These are phyloP conservation scores for Carex cristatella DNA, from an alignment of 176 grass and related monocot genomes.

Conservation along the genomic window DNA sequence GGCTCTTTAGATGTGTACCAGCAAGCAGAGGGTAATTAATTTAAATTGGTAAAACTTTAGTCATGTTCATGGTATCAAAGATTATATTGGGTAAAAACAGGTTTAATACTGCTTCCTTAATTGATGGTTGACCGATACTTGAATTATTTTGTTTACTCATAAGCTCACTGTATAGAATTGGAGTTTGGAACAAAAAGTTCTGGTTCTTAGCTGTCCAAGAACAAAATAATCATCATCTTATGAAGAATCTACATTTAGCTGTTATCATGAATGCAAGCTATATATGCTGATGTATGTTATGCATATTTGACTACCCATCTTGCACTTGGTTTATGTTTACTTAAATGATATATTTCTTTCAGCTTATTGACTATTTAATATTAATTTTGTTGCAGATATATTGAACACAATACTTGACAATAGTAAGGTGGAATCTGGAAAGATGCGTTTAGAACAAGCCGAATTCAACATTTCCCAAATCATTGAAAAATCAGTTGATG, in stretches of 20 bases:
- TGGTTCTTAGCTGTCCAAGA: neutral
- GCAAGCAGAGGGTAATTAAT: neutral
- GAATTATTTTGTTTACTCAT: neutral
- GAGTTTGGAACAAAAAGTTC: neutral
- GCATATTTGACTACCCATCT: neutral
- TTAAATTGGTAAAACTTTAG: neutral
- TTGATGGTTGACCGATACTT: neutral
- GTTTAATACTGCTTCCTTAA: neutral
- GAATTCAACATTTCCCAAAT: slow-evolving; percentile 57
- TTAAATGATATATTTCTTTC: neutral
- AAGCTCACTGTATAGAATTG: neutral
- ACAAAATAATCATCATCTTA: neutral
- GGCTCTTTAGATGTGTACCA: neutral
- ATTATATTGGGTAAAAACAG: neutral
- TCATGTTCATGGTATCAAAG: neutral
- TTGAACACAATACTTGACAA: slow-evolving; percentile 73
- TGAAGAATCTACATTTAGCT: neutral
- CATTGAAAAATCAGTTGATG: slow-evolving; percentile 67
- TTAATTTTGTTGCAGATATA: slow-evolving; percentile 38
- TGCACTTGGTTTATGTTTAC: neutral
- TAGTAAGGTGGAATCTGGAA: slow-evolving; percentile 73
- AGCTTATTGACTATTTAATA: neutral
- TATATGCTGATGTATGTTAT: neutral
- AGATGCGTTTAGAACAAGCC: slow-evolving; percentile 52
- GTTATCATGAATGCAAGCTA: neutral